Evolutionary conservation across 805 yeast genomes (phyloP), one percentile per base, ranked within the genome.

Genomic region (Kodamaea laetipori): DNA sequence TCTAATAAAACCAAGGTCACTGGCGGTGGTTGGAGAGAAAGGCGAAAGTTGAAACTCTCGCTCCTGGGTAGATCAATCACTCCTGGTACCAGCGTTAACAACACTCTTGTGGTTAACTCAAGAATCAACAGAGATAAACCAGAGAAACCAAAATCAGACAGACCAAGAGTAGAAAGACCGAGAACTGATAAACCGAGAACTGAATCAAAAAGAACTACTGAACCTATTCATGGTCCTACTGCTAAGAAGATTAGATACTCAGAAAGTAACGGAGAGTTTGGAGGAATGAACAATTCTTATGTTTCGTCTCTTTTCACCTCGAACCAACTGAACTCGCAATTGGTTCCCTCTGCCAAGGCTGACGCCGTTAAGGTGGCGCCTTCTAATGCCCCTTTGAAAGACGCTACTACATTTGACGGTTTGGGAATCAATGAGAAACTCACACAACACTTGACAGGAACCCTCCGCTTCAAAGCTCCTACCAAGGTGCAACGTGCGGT

Each of bases 401-500:
- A 84, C 54, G 69, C 82, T 1, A 78, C 86, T 7, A 71, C 86
- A 3, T 92, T 92, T 55, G 73, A 66, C 12, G 87, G 88, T 0
- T 66, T 92, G 34, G 95, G 95, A 0, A 62, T 90, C 11, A 77
- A 77, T 47, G 77, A 71, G 1, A 61, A 66, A 23, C 61, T 92
- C 30, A 56, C 76, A 0, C 61, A 61, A 6, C 85, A 83, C 55
- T 63, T 92, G 44, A 68, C 72, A 2, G 79, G 77, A 5, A 76
- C 75, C 43, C 68, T 88, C 68, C 58, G 69, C 23, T 77, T 82
- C 54, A 55, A 66, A 31, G 69, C 78, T 17, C 99, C 99, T 1
- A 95, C 99, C 0, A 81, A 80, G 53, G 88, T 94, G 52, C 99
- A 94, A 65, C 76, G 88, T 50, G 67, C 84, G 4, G 94, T 86